phyloP scores from a whole-genome alignment of 441 rosid species.

The Aleurites moluccanus region DNA sequence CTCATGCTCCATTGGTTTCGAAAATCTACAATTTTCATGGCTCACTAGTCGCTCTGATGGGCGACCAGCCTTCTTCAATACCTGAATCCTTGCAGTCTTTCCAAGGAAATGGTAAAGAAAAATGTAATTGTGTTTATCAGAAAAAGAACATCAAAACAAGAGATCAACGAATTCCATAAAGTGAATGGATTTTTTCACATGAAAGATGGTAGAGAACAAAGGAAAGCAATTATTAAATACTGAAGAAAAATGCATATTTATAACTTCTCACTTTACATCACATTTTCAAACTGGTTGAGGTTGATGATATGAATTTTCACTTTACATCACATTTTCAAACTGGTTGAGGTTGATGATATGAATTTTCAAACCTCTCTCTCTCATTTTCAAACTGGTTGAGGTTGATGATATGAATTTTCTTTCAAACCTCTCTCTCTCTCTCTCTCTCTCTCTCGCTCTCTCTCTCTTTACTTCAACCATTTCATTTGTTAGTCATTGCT shows the following conservation, averaged over 20 bases:
- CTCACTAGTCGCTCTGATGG: constrained; percentile 74
- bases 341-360: no score
- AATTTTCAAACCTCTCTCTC: no score
- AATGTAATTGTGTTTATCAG: not conserved
- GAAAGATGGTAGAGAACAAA: not conserved
- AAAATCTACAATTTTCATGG: constrained; percentile 69
- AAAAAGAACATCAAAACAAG: constrained; percentile 1
- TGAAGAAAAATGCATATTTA: not conserved
- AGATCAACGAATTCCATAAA: not conserved
- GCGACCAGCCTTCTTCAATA: constrained; percentile 74
- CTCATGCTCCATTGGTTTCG: constrained; percentile 70
- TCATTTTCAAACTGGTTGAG: no score
- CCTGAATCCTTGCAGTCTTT: constrained; percentile 82
- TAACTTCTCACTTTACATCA: not conserved
- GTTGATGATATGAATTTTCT: no score
- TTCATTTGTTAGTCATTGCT: no score
- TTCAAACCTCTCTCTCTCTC: no score
- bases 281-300: no score
- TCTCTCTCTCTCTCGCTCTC: not conserved
- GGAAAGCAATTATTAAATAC: not conserved
- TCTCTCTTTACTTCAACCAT: no score
- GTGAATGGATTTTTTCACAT: not conserved
- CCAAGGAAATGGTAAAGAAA: not conserved
- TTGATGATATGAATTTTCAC: no score
- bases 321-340: no score